Base-by-base conservation (phyloP, 1,284 basidiomycete genomes). In the Exsudoporus floridanus region DNA sequence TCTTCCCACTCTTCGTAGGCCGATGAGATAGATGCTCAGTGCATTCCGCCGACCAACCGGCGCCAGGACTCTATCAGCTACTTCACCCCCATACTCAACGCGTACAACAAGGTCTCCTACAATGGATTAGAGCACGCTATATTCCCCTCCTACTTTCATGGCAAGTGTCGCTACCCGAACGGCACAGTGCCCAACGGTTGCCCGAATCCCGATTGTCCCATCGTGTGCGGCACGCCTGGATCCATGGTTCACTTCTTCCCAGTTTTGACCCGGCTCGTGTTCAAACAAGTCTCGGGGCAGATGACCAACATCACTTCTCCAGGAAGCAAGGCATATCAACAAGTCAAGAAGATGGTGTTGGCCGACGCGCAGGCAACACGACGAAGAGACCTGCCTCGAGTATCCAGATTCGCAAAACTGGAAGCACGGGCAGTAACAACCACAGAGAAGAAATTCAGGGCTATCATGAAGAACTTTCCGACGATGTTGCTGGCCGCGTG, bases 151-250 rank as follows among this genome's bases (percentile, higher is more conserved):
- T 81, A 73, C 70, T 90, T 90, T 67, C 88, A 90, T 57, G 88
- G 88, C 51, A 90, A 88, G 70, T 90, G 88, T 61, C 79, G 81
- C 59, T 62, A 73, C 38, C 63, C 58, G 7, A 73, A 81, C 51
- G 82, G 79, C 44, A 69, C 76, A 49, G 77, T 83, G 25, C 87
- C 86, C 13, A 49, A 70, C 5, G 88, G 88, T 27, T 90, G 88
- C 60, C 87, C 88, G 3, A 86, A 89, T 60, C 86, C 87, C 28
- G 81, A 88, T 64, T 90, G 88, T 65, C 80, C 84, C 31, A 78
- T 87, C 52, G 79, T 88, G 39, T 89, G 87, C 60, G 87, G 88
- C 61, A 90, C 87, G 7, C 85, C 88, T n/a, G 87, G 87, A 14
- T 89, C 86, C 7, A 70, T 90, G 59, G 78, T 84, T 7, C 84